These are phyloP conservation scores for Cyberlindnera bimundalis DNA, from an alignment of 805 yeast species.

Conservation along the genomic window DNA sequence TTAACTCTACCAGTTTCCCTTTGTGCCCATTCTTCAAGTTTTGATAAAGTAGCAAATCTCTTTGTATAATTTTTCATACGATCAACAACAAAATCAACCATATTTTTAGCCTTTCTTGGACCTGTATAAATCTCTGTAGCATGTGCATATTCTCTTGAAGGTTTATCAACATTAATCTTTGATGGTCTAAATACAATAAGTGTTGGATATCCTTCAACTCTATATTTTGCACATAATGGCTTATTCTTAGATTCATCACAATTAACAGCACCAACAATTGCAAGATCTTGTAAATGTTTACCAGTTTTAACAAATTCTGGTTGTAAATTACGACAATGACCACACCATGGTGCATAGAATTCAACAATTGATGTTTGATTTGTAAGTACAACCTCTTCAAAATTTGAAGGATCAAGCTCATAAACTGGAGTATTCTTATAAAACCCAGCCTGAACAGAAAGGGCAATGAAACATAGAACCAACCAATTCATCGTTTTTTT, in stretches of 20 bases:
- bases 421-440: conserved; percentile 39
- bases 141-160: conserved; percentile 34
- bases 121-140: conserved; percentile 59
- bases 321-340: conserved; percentile 76
- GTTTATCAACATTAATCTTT: conserved; percentile 38
- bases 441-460: too few relatives aligned
- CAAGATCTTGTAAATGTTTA: conserved; percentile 48
- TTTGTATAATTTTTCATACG: conserved; percentile 66
- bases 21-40: conserved; percentile 29
- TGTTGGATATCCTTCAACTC: conserved; percentile 81
- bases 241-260: conserved; percentile 74
- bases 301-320: conserved; percentile 66
- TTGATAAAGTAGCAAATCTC: conserved; percentile 38
- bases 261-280: conserved; percentile 77
- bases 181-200: conserved; percentile 81
- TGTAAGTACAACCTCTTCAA: conserved; percentile 59
- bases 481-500: too few relatives aligned
- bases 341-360: conserved; percentile 98
- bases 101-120: conserved; percentile 51
- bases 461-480: too few relatives aligned
- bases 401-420: conserved; percentile 55
- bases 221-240: conserved; percentile 61
- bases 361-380: conserved; percentile 82
- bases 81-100: conserved; percentile 51
- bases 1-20: conserved; percentile 29